phyloP scores from a whole-genome alignment of 768 basidiomycete species.

The Podaxis sp. region DNA sequence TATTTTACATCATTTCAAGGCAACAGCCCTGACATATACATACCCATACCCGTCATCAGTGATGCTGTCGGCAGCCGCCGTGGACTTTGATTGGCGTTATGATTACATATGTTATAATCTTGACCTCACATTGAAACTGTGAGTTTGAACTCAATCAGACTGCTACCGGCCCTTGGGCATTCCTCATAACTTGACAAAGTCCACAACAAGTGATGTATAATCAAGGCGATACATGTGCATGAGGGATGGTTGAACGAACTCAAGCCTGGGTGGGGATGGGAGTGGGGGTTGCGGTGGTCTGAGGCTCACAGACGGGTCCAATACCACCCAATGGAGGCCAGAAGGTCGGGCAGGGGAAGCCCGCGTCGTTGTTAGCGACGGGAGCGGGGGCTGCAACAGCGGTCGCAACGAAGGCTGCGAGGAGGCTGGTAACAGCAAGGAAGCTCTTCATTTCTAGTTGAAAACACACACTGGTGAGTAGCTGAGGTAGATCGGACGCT shows the following conservation, averaged over 20 bases:
- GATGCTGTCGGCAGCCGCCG: not conserved
- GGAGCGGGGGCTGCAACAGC: not conserved
- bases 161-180: no score
- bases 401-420: not conserved
- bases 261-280: not conserved
- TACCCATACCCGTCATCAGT: not conserved
- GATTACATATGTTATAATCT: not conserved
- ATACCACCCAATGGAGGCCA: slow-evolving; percentile 4
- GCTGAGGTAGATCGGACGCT: not conserved
- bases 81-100: not conserved
- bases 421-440: not conserved
- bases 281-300: not conserved
- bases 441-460: slow-evolving; percentile 5
- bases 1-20: not conserved
- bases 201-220: no score
- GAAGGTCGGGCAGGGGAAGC: slow-evolving; percentile 1
- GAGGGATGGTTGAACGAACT: not conserved
- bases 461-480: not conserved
- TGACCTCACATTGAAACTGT: not conserved
- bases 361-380: not conserved
- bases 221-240: not conserved
- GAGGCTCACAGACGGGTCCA: not conserved
- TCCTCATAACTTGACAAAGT: no score
- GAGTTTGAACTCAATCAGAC: no score
- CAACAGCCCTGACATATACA: not conserved